phyloP scores from a whole-genome alignment of 352 stramenopile genomes.

The Thalassiosira livingstoniorum region DNA sequence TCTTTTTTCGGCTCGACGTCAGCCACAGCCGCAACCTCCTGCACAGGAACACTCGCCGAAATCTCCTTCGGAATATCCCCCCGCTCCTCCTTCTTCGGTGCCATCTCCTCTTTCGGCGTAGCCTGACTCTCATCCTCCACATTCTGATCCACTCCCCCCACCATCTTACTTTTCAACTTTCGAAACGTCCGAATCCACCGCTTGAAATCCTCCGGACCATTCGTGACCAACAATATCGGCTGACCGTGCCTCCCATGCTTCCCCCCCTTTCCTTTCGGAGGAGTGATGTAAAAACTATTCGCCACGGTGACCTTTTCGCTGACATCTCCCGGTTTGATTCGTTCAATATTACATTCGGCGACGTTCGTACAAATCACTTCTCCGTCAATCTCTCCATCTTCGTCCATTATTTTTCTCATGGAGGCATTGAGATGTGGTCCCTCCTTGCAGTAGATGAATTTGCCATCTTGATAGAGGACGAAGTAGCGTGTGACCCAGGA shows the following conservation, averaged over 20 bases:
- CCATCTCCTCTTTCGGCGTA: not conserved
- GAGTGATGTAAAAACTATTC: slow-evolving; percentile 49
- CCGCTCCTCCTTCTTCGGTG: not conserved
- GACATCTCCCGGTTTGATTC: slow-evolving; percentile 13
- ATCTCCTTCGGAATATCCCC: not conserved
- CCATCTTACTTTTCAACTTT: slow-evolving; percentile 28
- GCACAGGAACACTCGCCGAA: too few relatives aligned
- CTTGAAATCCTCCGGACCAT: slow-evolving; percentile 42
- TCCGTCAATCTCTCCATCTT: too few relatives aligned
- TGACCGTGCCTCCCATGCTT: not conserved
- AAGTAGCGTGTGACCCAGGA: slow-evolving; percentile 40
- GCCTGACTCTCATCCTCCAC: not conserved
- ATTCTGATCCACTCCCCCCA: slow-evolving; percentile 8
- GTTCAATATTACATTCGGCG: slow-evolving; percentile 21
- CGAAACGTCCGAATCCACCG: slow-evolving; percentile 41
- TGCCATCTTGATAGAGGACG: slow-evolving; percentile 35
- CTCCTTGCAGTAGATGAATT: slow-evolving; percentile 26
- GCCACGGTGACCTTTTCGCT: slow-evolving; percentile 7
- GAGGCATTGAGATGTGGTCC: not conserved
- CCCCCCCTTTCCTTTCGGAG: slow-evolving; percentile 1
- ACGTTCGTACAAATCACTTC: slow-evolving; percentile 40
- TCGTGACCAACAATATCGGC: slow-evolving; percentile 18
- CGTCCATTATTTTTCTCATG: too few relatives aligned
- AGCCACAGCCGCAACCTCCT: too few relatives aligned
- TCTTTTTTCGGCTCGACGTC: too few relatives aligned